Conservation (phyloP, 495 filamentous ascomycete species). For the Podospora comata region DNA sequence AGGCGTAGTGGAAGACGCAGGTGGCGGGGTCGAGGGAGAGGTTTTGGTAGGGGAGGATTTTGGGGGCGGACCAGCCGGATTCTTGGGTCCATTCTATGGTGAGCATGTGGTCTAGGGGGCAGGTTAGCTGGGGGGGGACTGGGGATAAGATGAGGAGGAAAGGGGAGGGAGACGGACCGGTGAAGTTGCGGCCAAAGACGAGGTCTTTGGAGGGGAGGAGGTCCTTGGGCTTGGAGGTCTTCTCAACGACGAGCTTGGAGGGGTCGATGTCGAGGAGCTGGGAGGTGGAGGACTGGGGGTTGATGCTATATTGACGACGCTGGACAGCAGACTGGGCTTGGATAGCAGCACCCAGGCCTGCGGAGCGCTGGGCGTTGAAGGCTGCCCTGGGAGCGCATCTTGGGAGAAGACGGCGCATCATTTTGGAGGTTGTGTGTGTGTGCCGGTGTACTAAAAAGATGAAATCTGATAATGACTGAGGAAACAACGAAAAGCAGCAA, state of each 20-base stretch:
- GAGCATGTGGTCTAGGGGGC: conserved; percentile 83
- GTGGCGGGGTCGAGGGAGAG: conserved; percentile 92
- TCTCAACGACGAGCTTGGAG: conserved; percentile 67
- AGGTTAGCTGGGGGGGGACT: neutral
- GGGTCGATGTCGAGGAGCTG: conserved; percentile 62
- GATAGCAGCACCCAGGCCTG: conserved; percentile 21
- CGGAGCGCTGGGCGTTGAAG: conserved; percentile 11
- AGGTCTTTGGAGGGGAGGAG: conserved; percentile 71
- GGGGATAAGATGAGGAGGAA: neutral
- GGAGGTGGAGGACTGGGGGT: conserved; percentile 50
- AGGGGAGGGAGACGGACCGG: conserved; percentile 51
- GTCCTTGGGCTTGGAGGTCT: conserved; percentile 71
- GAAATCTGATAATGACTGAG: neutral
- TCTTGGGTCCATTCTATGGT: conserved; percentile 86
- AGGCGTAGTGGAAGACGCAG: conserved; percentile 98
- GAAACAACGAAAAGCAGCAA: neutral
- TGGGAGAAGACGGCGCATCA: conserved; percentile 30
- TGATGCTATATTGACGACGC: conserved; percentile 57
- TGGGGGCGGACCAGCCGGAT: conserved; percentile 70
- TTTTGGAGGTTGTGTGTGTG: conserved; percentile 11
- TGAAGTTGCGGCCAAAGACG: conserved; percentile 84
- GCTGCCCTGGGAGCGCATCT: conserved; percentile 24
- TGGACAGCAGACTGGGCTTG: conserved; percentile 27
- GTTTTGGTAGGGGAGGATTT: conserved; percentile 91
- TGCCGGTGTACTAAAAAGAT: neutral